Percentiles rank a stretch among this genome's conserved stretches.
These are phyloP conservation scores for Trichoderma breve DNA, from an alignment of 2,329 filamentous ascomycete species.

Conservation along the genomic window DNA sequence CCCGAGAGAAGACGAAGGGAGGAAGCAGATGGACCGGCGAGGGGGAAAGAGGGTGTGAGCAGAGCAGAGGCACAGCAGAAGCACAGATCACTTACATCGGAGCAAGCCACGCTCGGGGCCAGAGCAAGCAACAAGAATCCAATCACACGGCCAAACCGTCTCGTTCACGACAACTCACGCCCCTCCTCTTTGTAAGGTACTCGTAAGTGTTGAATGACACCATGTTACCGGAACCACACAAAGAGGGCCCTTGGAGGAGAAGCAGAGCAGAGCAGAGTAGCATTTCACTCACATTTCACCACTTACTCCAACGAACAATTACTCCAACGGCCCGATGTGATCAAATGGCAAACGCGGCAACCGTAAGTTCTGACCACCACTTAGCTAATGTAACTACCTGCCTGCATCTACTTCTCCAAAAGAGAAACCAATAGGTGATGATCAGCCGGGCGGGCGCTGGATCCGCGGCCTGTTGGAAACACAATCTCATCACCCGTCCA, in stretches of 20 bases:
- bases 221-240: not conserved
- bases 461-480: not conserved
- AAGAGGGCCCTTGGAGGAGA: not conserved
- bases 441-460: conserved; percentile 1
- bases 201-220: not conserved
- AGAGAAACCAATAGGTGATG: not conserved
- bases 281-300: not conserved
- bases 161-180: not conserved
- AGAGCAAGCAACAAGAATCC: not conserved
- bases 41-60: not conserved
- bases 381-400: no score
- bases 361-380: conserved; percentile 4
- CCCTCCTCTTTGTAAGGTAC: not conserved
- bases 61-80: not conserved
- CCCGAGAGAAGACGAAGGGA: not conserved
- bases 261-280: not conserved
- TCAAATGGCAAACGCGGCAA: not conserved
- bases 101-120: not conserved
- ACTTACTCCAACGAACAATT: not conserved
- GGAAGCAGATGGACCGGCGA: not conserved
- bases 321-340: conserved; percentile 1
- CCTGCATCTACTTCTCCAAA: not conserved
- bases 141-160: not conserved
- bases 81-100: not conserved
- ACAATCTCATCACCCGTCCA: not conserved